Evolutionary conservation across 192 early-diverging fungal species (phyloP).

Genomic region (Haplosporangium gracile): DNA sequence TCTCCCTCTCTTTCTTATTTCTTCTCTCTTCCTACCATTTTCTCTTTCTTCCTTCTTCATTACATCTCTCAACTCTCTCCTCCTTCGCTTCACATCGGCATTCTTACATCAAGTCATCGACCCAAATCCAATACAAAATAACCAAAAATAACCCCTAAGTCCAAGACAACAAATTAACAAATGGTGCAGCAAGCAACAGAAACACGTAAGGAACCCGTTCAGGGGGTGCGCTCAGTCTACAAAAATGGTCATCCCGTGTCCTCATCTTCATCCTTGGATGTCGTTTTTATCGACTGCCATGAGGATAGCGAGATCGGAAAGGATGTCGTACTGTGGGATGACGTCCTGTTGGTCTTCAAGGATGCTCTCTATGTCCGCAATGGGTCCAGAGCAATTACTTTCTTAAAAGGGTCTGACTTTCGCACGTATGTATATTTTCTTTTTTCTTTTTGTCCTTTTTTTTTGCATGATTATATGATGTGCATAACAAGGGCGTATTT

Average conservation of each 20-base stretch:
- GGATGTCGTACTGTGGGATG: neutral
- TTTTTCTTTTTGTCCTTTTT: neutral
- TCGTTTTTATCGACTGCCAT: neutral
- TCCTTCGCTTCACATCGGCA: neutral
- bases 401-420: neutral
- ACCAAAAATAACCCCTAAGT: neutral
- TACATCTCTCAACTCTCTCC: neutral
- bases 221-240: constrained; percentile 1
- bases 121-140: neutral
- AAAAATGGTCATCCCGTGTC: neutral
- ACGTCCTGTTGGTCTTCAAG: neutral
- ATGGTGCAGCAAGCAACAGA: neutral
- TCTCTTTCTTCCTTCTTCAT: neutral
- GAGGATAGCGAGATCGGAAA: neutral
- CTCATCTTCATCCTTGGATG: neutral
- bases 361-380: neutral
- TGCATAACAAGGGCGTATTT: neutral
- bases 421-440: neutral
- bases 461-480: neutral
- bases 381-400: neutral
- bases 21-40: neutral
- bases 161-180: neutral
- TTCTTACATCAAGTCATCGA: neutral
- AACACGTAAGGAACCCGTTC: neutral
- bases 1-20: neutral